Evolutionary conservation across 2,329 filamentous ascomycete genomes (phyloP).

Genomic region (Myriosclerotinia duriaeana): DNA sequence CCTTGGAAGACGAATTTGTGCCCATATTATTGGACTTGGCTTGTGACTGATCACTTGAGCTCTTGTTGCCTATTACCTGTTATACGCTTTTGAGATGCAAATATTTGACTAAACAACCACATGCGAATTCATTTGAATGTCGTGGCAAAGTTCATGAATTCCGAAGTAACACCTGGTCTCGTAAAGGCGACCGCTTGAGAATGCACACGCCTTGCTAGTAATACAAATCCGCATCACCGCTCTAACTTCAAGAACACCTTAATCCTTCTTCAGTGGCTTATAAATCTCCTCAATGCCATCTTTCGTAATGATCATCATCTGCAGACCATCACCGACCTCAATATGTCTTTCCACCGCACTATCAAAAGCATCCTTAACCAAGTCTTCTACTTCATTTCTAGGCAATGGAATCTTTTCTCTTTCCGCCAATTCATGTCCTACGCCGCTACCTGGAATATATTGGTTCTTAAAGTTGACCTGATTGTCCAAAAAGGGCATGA

Average conservation of each 20-base stretch:
- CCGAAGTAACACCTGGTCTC: conserved; percentile 21
- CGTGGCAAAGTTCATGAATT: conserved; percentile 21
- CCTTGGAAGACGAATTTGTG: neutral
- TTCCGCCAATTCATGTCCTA: conserved; percentile 76
- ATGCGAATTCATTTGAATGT: neutral
- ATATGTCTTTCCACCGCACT: conserved; percentile 98
- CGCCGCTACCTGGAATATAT: conserved; percentile 82
- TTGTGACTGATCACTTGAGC: neutral
- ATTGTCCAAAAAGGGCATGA: conserved; percentile 99
- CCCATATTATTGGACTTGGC: neutral
- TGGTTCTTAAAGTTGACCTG: conserved; percentile 99
- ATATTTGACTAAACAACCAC: neutral
- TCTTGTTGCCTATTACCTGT: neutral
- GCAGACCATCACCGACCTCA: conserved; percentile 93
- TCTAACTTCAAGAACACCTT: conserved; percentile 38
- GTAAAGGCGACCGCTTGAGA: conserved; percentile 17
- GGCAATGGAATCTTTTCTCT: conserved; percentile 69
- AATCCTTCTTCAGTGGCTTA: conserved; percentile 86
- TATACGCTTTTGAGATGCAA: neutral
- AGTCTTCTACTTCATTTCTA: conserved; percentile 71
- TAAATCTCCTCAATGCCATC: conserved; percentile 86
- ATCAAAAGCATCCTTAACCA: conserved; percentile 97
- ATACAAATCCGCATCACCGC: conserved; percentile 22
- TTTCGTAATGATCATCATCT: conserved; percentile 90
- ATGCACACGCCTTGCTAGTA: conserved; percentile 24